Base-by-base conservation (phyloP, 179 eudicot genomes). In the Amaranthus tricolor region DNA sequence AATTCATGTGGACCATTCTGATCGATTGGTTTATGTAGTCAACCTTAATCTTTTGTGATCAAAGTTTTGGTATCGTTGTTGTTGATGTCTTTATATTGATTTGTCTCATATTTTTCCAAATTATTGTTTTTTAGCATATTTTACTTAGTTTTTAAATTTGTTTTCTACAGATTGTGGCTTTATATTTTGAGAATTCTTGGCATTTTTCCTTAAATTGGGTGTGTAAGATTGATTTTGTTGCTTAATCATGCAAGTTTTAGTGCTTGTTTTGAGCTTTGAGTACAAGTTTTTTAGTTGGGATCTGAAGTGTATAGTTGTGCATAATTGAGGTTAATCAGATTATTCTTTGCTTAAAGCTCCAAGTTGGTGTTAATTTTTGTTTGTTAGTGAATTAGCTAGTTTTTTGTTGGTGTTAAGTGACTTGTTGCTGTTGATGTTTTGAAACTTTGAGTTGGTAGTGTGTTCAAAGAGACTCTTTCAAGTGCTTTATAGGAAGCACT, bases 81-180 rank as follows among this genome's bases (percentile, higher is more conserved):
- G 40, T 31, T 31, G 40, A 31, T 31, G 40, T 31, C 40, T 31
- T 31, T 31, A 31, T 31, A 31, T 31, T 31, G 40, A 31, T 31
- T 31, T 31, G 40, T 2, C 3, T 1, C 40, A 31, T 31, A 31
- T 31, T 31, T 31, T 31, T 31, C 40, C 40, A 2, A 31, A 31
- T 31, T 31, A 31, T 31, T 31, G 40, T 31, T 2, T 31, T 31
- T 31, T 31, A 31, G 40, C 40, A 31, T 31, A 31, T 31, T 4
- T 31, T n/a, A 52, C 14, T 44, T 55, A 16, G 16, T 19, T 54
- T 70, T 19, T 54, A 44, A 62, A 7, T 20, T 52, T 53, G 31
- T 62, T 40, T n/a, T 54, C 47, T n/a, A 52, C 17, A 65, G 63
- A 47, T 43, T 71, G 55, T 15, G 56, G 67, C 54, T 68, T 63